Conservation (phyloP, 2,329 filamentous ascomycete species). For the Ophiocordyceps unilateralis region DNA sequence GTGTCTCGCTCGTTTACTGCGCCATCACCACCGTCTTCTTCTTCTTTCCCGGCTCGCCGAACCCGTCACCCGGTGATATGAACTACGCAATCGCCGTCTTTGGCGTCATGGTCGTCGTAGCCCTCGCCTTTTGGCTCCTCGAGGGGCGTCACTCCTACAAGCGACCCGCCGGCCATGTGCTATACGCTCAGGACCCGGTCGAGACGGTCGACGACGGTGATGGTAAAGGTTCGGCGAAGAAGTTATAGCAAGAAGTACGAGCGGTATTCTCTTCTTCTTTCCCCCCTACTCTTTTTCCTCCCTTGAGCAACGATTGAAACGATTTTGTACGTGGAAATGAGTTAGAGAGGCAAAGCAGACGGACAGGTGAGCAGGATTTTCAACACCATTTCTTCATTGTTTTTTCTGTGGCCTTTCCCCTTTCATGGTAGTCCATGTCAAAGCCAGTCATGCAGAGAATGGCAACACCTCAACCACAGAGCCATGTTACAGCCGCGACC, state of each 20-base stretch:
- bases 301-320: no score
- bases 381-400: no score
- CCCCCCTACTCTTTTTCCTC: background rate
- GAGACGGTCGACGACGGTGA: no score
- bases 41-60: conserved; percentile 30
- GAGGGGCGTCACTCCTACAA: conserved; percentile 20
- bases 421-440: no score
- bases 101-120: conserved; percentile 33
- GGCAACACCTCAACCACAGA: no score
- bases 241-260: no score
- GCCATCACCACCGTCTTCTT: conserved; percentile 35
- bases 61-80: conserved; percentile 30
- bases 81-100: conserved; percentile 41
- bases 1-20: conserved; percentile 33
- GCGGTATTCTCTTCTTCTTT: background rate
- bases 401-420: no score
- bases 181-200: background rate
- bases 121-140: conserved; percentile 31
- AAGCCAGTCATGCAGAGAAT: no score
- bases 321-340: no score
- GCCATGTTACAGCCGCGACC: conserved; percentile 8
- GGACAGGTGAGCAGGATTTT: no score
- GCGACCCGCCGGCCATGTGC: conserved; percentile 5
- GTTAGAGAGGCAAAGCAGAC: no score
- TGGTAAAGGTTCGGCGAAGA: no score